A percentile compares a stretch with the other conserved stretches of the same genome.
Evolutionary conservation across 2,329 filamentous ascomycete genomes (phyloP).

Genomic region (Chrysosporium keratinophilum): DNA sequence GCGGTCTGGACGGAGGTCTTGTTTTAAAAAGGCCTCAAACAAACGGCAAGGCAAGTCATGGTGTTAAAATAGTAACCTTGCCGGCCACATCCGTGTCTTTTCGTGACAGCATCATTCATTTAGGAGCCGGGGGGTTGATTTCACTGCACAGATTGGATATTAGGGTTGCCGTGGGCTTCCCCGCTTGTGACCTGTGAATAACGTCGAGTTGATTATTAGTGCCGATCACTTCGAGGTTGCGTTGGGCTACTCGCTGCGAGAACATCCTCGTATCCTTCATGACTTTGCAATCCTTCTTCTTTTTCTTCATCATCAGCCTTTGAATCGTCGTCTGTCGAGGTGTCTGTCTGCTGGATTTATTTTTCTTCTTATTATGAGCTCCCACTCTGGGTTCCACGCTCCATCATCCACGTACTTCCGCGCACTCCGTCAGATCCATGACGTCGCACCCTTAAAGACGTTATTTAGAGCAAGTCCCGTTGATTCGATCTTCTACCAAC

Average conservation of each 20-base stretch:
- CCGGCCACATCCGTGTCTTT: neutral
- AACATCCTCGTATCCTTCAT: neutral
- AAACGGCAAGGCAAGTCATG: neutral
- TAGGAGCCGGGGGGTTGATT: neutral
- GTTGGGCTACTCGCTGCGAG: too few relatives aligned
- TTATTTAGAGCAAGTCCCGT: neutral
- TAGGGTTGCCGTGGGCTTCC: neutral
- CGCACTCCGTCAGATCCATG: neutral
- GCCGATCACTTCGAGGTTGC: neutral
- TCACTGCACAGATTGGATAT: too few relatives aligned
- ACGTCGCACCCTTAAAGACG: neutral
- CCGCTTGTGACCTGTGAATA: neutral
- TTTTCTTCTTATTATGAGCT: conserved; percentile 2
- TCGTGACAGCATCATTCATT: neutral
- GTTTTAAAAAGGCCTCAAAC: conserved; percentile 1
- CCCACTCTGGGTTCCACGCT: neutral
- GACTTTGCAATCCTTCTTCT: neutral
- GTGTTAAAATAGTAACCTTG: neutral
- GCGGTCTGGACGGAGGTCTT: neutral
- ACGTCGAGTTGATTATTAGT: neutral
- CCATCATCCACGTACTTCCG: neutral
- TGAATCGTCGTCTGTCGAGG: neutral
- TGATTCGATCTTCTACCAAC: neutral
- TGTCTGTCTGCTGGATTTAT: neutral
- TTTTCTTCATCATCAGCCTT: neutral